Base-by-base conservation (phyloP, 23 red algal species). In the Cyanidiococcus yangmingshanensis region DNA sequence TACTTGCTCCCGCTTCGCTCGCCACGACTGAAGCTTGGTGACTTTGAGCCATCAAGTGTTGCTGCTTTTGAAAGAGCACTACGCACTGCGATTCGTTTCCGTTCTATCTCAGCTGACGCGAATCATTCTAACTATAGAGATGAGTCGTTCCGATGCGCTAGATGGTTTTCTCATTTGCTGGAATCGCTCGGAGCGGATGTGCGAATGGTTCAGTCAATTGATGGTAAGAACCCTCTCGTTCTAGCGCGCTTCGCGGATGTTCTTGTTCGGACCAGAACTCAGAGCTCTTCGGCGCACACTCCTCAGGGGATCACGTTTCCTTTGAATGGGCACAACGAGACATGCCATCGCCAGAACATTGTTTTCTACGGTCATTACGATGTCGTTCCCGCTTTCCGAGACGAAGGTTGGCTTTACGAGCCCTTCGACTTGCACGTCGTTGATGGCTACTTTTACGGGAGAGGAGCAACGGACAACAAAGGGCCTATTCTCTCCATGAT, bases 321-420 rank as follows among this genome's bases (percentile, higher is more conserved):
- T 21, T 7, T 21, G 21, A 21, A 7, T 7, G 12, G 21, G 7
- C 12, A 54, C 45, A 21, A 21, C 21, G 45, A 54, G 45, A 7
- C 12, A 15, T 7, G 21, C 7, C 45, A 54, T 54, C 45, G 45
- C 21, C 63, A 71, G 45, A 93, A 83, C 37, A 75, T 96, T 18
- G 80, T 86, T 75, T 85, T 90, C 37, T 96, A 96, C 58, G 87
- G 92, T 15, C 92, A 96, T 74, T 96, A 96, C 51, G 92, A 96
- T 79, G 87, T 90, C 0, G 85, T 90, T 82, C 87, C 92, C 1
- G 87, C 85, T n/a, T 45, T 90, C 68, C 27, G 38, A 38, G 68
- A 59, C 25, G 77, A 87, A 17, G 78, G 78, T 29, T 96, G 92
- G 92, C 74, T 57, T 58, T 76, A 77, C 45, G 74, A 87, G 41